These are phyloP conservation scores for Lactifluus echinatus DNA, from an alignment of 768 basidiomycete species.

Conservation along the genomic window DNA sequence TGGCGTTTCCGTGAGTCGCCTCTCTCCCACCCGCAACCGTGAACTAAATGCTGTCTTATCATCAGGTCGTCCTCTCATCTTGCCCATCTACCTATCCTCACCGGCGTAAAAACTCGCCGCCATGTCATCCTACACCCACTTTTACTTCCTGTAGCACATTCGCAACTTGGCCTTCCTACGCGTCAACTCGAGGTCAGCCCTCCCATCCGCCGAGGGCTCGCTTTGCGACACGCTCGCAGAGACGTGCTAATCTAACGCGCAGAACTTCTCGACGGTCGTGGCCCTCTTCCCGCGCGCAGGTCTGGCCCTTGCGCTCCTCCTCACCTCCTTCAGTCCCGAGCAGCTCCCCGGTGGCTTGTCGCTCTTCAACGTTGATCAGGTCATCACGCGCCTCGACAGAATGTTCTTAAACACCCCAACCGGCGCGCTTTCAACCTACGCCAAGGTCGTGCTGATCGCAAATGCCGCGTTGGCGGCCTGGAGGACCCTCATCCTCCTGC, in stretches of 20 bases:
- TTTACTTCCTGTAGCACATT: conserved; percentile 76
- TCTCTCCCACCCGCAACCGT: too few species aligned
- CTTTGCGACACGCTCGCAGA: conserved; percentile 47
- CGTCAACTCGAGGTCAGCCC: conserved; percentile 34
- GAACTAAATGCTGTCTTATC: too few species aligned
- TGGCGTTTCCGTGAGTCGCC: too few species aligned
- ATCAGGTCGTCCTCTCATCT: too few species aligned
- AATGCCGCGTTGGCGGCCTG: conserved; percentile 79
- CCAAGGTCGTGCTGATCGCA: conserved; percentile 65
- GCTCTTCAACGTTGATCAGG: conserved; percentile 35
- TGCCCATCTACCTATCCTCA: too few species aligned
- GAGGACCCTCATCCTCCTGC: conserved; percentile 57
- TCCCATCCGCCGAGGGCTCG: conserved; percentile 18
- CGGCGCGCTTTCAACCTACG: conserved; percentile 65
- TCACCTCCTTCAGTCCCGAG: conserved; percentile 46
- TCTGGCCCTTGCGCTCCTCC: conserved; percentile 60
- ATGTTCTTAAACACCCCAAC: conserved; percentile 62
- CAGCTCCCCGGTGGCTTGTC: conserved; percentile 36
- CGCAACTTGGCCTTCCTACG: conserved; percentile 57
- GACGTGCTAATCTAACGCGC: conserved; percentile 74
- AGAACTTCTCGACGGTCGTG: conserved; percentile 74
- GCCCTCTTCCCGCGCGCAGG: conserved; percentile 75
- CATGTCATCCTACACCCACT: conserved; percentile 77
- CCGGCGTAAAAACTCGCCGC: conserved; percentile 39
- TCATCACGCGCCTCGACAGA: conserved; percentile 47